phyloP scores from a whole-genome alignment of 2,329 filamentous ascomycete species.

The Scedosporium boydii region DNA sequence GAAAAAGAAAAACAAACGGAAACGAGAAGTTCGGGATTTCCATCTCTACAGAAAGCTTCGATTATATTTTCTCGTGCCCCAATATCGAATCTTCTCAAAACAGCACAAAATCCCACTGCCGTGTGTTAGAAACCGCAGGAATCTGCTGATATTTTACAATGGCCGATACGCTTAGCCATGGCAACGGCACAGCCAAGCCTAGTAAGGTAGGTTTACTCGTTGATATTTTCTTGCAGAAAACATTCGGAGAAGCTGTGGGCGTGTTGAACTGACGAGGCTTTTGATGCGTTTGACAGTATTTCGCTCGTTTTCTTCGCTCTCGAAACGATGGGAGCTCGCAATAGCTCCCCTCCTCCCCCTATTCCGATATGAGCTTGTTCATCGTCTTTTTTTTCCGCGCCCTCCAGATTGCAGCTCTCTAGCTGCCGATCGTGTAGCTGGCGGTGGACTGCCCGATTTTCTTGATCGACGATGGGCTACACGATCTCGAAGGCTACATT shows the following conservation, averaged over 20 bases:
- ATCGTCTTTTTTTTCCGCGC: no score
- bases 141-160: not conserved
- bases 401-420: not conserved
- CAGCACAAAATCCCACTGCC: not conserved
- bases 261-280: not conserved
- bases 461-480: not conserved
- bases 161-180: not conserved
- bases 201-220: not conserved
- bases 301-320: not conserved
- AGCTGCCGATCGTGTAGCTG: not conserved
- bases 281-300: not conserved
- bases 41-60: not conserved
- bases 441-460: not conserved
- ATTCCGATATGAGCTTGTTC: not conserved
- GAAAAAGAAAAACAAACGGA: not conserved
- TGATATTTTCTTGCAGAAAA: not conserved
- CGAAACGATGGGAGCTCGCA: not conserved
- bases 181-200: not conserved
- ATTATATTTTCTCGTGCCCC: not conserved
- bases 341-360: not conserved
- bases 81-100: no score
- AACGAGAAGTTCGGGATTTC: not conserved
- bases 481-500: not conserved
- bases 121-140: not conserved
- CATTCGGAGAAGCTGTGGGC: not conserved